phyloP scores from a whole-genome alignment of 208 protist species.

The Trypanosoma avium region DNA sequence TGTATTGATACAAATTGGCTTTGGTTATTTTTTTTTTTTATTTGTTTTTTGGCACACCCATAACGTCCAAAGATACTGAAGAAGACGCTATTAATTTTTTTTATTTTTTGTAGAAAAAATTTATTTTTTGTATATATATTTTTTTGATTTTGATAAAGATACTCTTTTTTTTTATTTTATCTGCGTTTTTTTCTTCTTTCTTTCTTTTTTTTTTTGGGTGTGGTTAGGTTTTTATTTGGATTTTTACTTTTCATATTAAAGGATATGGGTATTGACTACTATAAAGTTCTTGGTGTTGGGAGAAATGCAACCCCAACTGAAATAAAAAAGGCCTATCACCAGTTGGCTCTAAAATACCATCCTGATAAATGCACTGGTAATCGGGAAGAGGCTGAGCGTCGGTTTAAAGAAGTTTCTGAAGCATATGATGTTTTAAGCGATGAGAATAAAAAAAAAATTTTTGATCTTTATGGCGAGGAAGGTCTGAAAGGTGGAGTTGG shows the following conservation, averaged over 20 bases:
- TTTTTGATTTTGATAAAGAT: conserved; percentile 2
- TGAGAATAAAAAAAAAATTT: conserved; percentile 87
- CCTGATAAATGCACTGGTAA: conserved; percentile 80
- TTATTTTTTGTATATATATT: not conserved
- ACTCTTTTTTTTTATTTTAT: conserved; percentile 10
- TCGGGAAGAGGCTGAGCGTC: conserved; percentile 51
- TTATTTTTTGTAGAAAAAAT: conserved; percentile 13
- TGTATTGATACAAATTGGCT: too few relatives aligned
- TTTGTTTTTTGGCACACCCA: too few relatives aligned
- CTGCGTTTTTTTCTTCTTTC: conserved; percentile 9
- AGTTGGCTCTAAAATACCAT: conserved; percentile 89
- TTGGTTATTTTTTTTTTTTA: too few relatives aligned
- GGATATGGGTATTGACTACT: conserved; percentile 54
- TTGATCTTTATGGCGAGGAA: conserved; percentile 92
- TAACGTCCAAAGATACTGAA: too few relatives aligned
- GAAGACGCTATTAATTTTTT: too few relatives aligned
- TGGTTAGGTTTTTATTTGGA: conserved; percentile 25
- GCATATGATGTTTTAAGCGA: conserved; percentile 95
- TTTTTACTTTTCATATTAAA: too few relatives aligned
- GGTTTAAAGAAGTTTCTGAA: conserved; percentile 76
- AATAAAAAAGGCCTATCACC: conserved; percentile 91
- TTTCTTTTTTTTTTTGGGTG: conserved; percentile 20
- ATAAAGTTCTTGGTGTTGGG: conserved; percentile 71
- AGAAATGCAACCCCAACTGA: conserved; percentile 49
- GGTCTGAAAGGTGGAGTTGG: conserved; percentile 50